Base-by-base conservation (phyloP, 768 basidiomycete genomes). In the Epithele typhae region DNA sequence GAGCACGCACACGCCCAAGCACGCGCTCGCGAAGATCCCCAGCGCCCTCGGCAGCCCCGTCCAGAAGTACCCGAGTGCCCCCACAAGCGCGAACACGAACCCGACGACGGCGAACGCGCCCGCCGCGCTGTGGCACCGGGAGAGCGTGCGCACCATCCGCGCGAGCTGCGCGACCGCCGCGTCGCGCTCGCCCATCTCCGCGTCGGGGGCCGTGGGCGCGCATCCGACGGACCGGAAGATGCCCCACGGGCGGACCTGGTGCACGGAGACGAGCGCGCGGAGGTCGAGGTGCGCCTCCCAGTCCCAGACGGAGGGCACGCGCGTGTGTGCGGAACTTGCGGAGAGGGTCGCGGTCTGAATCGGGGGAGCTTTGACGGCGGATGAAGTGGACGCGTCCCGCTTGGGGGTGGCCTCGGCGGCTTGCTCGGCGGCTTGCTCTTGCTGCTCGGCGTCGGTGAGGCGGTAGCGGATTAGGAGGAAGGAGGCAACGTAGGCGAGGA, bases 391-490 rank as follows among this genome's bases (percentile, higher is more conserved):
- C n/a, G 37, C n/a, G 33, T 35, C 17, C n/a, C 15, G 18, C n/a
- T 34, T 18, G 6, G 33, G 30, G 32, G 18, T 4, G 10, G 32
- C 10, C 7, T 17, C 5, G 27, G 32, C 32, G 10, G 10, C 42
- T 3, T 38, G 27, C n/a, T 42, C 36, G 2, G 24, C 18, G 8
- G 22, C 23, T n/a, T 49, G 15, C 5, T 40, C 50, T 19, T 43
- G 27, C 11, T 47, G 35, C 24, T 68, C 73, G 4, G 80, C 81
- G 54, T 77, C 75, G 49, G 71, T 64, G 5, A 82, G 63, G 47
- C 76, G 76, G 62, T 79, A 78, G 32, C 73, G 66, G 32, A 79
- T 69, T 19, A 82, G 66, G 41, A 79, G 68, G 62, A 81, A 81
- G 21, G 77, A 75, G 3, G 68, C 79, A 35, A 75, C 51, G 59